Conservation (phyloP, 192 early-diverging fungal genomes). For the Coemansia sp. region DNA sequence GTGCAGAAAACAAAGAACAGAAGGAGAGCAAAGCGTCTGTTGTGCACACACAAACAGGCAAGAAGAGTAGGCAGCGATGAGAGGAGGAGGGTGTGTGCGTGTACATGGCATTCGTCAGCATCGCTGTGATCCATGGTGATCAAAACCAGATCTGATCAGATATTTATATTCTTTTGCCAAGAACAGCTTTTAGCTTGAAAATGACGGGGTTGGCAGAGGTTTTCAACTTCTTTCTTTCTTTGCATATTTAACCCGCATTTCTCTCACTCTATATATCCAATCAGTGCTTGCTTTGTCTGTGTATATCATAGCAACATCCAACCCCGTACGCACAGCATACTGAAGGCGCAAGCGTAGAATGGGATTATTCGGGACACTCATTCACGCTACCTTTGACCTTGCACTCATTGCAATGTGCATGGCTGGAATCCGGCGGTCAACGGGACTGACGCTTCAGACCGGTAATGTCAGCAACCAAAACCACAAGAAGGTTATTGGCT, state of each 20-base stretch:
- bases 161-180: slow-evolving; percentile 1
- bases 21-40: no score
- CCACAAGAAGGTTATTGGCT: slow-evolving; percentile 41
- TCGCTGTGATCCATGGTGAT: background rate
- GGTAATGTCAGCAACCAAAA: slow-evolving; percentile 29
- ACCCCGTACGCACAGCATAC: no score
- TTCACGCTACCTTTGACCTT: slow-evolving; percentile 42
- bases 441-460: slow-evolving; percentile 40
- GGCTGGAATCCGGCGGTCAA: slow-evolving; percentile 51
- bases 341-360: slow-evolving; percentile 12
- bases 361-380: slow-evolving; percentile 41
- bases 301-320: no score
- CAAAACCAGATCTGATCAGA: slow-evolving; percentile 15
- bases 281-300: no score
- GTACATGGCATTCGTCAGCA: slow-evolving; percentile 24
- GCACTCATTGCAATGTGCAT: slow-evolving; percentile 43
- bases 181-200: background rate
- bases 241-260: background rate
- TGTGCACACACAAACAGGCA: slow-evolving; percentile 14
- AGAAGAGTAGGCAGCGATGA: no score
- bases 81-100: no score
- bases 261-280: background rate
- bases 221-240: background rate
- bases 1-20: background rate
- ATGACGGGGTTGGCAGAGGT: no score